These are phyloP conservation scores for Geranomyces michiganensis DNA, from an alignment of 192 early-diverging fungal species.

Conservation along the genomic window DNA sequence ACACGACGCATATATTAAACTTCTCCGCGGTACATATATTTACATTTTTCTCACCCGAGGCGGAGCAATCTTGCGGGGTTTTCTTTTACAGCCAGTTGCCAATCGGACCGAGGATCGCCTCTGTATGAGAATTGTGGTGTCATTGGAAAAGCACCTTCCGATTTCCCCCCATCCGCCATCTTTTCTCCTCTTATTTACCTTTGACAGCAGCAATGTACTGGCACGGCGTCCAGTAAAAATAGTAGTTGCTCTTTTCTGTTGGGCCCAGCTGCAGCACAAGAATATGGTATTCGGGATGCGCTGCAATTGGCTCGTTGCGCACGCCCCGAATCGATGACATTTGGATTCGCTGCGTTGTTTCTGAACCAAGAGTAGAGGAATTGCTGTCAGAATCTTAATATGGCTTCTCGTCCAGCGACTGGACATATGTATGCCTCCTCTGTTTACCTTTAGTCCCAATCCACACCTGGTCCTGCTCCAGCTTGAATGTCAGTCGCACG, in stretches of 20 bases:
- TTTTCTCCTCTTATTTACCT: slow-evolving; percentile 12
- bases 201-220: slow-evolving; percentile 36
- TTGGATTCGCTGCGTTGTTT: slow-evolving; percentile 26
- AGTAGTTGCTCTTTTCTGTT: slow-evolving; percentile 37
- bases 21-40: too few species aligned
- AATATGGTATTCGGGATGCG: slow-evolving; percentile 33
- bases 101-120: slow-evolving; percentile 25
- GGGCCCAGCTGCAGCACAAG: slow-evolving; percentile 35
- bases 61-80: too few species aligned
- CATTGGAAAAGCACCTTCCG: not conserved
- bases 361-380: slow-evolving; percentile 7
- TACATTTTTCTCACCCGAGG: too few species aligned
- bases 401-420: not conserved
- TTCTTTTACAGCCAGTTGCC: slow-evolving; percentile 14
- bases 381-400: not conserved
- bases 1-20: too few species aligned
- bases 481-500: slow-evolving; percentile 31
- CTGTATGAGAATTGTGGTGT: slow-evolving; percentile 3
- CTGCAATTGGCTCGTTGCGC: slow-evolving; percentile 21
- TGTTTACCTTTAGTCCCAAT: slow-evolving; percentile 34
- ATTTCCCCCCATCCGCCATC: too few species aligned
- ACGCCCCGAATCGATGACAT: slow-evolving; percentile 20
- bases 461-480: slow-evolving; percentile 31
- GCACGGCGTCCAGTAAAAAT: slow-evolving; percentile 30
- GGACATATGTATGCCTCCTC: not conserved